A percentile compares a stretch with the other conserved stretches of the same genome.
phyloP scores from a whole-genome alignment of 176 grass and related monocot species.

The Ananas comosus region DNA sequence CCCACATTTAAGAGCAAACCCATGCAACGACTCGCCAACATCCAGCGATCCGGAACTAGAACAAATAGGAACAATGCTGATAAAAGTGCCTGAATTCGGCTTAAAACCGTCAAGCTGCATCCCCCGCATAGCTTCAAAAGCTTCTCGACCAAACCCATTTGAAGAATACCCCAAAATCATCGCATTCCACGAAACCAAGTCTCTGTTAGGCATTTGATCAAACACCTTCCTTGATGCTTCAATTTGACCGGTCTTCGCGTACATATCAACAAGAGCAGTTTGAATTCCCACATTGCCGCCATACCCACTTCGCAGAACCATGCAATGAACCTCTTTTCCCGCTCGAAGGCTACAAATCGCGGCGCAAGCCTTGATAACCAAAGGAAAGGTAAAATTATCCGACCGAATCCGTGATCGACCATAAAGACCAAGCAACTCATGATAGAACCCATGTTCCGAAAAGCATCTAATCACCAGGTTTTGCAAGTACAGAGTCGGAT shows the following conservation, averaged over 20 bases:
- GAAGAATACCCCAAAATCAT: conserved; percentile 41
- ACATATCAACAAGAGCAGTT: conserved; percentile 58
- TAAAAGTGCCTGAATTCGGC: conserved; percentile 39
- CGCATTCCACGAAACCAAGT: conserved; percentile 57
- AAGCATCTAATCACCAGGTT: conserved; percentile 44
- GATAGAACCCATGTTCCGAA: conserved; percentile 45
- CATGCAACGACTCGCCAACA: conserved; percentile 25
- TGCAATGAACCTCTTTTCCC: conserved; percentile 49
- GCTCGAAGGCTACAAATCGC: conserved; percentile 23
- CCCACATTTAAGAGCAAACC: conserved; percentile 48
- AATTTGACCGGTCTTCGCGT: conserved; percentile 34
- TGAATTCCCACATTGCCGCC: conserved; percentile 36
- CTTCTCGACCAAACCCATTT: conserved; percentile 32
- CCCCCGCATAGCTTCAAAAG: conserved; percentile 23
- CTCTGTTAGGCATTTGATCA: conserved; percentile 38
- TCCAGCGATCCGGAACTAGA: not conserved
- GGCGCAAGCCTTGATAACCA: conserved; percentile 50
- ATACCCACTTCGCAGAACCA: conserved; percentile 29
- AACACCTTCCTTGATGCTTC: conserved; percentile 35
- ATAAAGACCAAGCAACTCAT: conserved; percentile 43
- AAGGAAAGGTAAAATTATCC: conserved; percentile 49
- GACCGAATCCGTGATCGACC: conserved; percentile 19
- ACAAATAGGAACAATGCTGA: conserved; percentile 27
- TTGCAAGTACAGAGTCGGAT: conserved; percentile 22
- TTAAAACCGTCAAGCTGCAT: conserved; percentile 31